A percentile compares a stretch with the other conserved stretches of the same genome.
Evolutionary conservation across 23 red algal genomes (phyloP).

Genomic region (Gracilaria gracilis): DNA sequence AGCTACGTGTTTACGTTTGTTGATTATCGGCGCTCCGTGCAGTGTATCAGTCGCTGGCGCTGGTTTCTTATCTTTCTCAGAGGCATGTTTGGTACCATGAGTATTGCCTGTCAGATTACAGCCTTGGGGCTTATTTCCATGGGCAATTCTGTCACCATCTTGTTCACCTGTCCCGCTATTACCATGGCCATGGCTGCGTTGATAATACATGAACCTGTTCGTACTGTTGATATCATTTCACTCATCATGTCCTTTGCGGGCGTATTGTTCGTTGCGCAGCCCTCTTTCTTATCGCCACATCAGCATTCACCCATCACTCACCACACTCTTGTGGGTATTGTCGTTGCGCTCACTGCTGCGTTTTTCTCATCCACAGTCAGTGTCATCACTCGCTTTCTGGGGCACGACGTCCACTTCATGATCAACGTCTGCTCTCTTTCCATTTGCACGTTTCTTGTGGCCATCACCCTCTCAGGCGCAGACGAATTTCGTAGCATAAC

Average conservation of each 20-base stretch:
- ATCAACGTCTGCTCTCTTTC: slow-evolving; percentile 3
- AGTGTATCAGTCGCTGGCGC: background rate
- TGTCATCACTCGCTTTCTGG: slow-evolving; percentile 16
- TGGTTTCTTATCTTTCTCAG: slow-evolving; percentile 5
- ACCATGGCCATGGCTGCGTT: slow-evolving; percentile 28
- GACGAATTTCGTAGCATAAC: slow-evolving; percentile 13
- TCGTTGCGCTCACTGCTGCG: slow-evolving; percentile 2
- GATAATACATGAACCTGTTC: slow-evolving; percentile 9
- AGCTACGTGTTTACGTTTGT: slow-evolving; percentile 10
- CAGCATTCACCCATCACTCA: background rate
- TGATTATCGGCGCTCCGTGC: background rate
- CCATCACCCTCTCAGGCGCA: background rate
- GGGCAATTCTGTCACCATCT: slow-evolving; percentile 26
- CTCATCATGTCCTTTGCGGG: slow-evolving; percentile 2
- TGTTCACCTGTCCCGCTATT: slow-evolving; percentile 32
- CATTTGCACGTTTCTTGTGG: background rate
- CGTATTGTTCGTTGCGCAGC: slow-evolving; percentile 26
- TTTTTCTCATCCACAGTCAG: slow-evolving; percentile 18
- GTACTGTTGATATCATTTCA: background rate
- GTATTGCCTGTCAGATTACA: background rate
- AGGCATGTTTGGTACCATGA: background rate
- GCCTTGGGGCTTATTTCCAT: slow-evolving; percentile 26
- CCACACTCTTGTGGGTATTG: background rate
- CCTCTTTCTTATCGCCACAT: background rate
- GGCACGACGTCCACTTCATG: slow-evolving; percentile 29